Conservation (phyloP, 2,329 filamentous ascomycete genomes). For the Rugonectria rugulosa region DNA sequence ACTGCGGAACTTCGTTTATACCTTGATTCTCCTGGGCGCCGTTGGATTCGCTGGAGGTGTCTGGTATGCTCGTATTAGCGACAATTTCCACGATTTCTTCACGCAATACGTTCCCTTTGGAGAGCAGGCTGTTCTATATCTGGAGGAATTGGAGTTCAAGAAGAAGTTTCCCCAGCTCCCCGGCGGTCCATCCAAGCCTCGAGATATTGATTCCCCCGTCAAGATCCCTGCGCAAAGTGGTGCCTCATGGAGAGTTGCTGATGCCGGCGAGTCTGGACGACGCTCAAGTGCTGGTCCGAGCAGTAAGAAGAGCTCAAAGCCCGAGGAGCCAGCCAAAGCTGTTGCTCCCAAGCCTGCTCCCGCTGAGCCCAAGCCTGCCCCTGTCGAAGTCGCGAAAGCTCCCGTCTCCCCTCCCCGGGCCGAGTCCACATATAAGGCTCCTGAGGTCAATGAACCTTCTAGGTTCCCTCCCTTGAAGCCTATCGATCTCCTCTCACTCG, state of each 20-base stretch:
- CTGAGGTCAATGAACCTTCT: slow-evolving; percentile 72
- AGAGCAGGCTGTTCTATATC: slow-evolving; percentile 92
- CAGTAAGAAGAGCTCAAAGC: slow-evolving; percentile 40
- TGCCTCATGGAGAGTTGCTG: slow-evolving; percentile 79
- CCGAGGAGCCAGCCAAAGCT: slow-evolving; percentile 40
- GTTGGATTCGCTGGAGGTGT: slow-evolving; percentile 87
- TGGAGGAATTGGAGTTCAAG: slow-evolving; percentile 93
- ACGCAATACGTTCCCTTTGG: slow-evolving; percentile 95
- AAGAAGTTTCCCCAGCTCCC: slow-evolving; percentile 74
- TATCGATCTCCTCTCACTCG: slow-evolving; percentile 80
- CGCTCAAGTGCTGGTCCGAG: slow-evolving; percentile 66
- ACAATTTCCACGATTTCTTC: slow-evolving; percentile 99
- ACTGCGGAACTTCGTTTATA: slow-evolving; percentile 79
- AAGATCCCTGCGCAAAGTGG: slow-evolving; percentile 88
- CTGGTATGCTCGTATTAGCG: slow-evolving; percentile 90
- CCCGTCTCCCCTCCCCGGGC: slow-evolving; percentile 37
- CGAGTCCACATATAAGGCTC: slow-evolving; percentile 54
- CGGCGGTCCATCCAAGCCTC: slow-evolving; percentile 53
- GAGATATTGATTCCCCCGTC: slow-evolving; percentile 72
- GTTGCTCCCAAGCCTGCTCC: slow-evolving; percentile 41
- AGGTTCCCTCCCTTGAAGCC: slow-evolving; percentile 69
- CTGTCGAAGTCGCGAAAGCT: slow-evolving; percentile 42
- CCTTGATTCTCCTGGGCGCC: slow-evolving; percentile 77
- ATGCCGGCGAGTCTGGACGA: slow-evolving; percentile 63
- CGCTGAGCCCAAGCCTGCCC: slow-evolving; percentile 32